Evolutionary conservation across 768 basidiomycete species (phyloP).

Genomic region (Leccinum uliginosum): DNA sequence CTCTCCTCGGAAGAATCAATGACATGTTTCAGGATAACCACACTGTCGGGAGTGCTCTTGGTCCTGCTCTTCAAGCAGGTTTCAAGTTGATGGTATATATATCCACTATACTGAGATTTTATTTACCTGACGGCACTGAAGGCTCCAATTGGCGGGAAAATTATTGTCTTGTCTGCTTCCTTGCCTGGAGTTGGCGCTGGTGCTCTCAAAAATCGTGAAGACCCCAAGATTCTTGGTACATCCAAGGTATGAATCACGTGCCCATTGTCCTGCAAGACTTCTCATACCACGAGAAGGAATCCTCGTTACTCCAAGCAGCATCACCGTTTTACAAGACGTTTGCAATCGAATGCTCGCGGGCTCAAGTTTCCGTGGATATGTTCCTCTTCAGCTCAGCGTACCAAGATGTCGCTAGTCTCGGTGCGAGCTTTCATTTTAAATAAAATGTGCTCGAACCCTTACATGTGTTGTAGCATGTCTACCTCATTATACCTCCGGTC

Average conservation of each 20-base stretch:
- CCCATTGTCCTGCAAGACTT: background rate
- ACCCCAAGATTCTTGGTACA: conserved; percentile 93
- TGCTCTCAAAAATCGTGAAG: conserved; percentile 92
- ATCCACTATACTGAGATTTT: background rate
- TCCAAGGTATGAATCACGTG: conserved; percentile 57
- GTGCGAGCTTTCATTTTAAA: conserved; percentile 34
- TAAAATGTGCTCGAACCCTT: background rate
- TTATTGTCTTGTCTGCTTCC: conserved; percentile 79
- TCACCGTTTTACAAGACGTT: conserved; percentile 97
- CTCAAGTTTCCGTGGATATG: conserved; percentile 98
- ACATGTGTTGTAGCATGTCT: conserved; percentile 58
- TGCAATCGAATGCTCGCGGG: conserved; percentile 95
- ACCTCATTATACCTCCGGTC: conserved; percentile 96
- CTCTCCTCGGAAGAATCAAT: conserved; percentile 74
- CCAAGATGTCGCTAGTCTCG: conserved; percentile 92
- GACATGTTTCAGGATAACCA: conserved; percentile 99
- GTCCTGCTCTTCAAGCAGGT: conserved; percentile 92
- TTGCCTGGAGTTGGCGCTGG: conserved; percentile 88
- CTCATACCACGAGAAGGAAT: conserved; percentile 55
- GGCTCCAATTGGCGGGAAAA: conserved; percentile 93
- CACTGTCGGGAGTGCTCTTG: conserved; percentile 88
- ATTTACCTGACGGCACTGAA: conserved; percentile 27
- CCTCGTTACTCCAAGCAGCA: conserved; percentile 86
- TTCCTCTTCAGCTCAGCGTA: conserved; percentile 94
- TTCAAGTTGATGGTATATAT: conserved; percentile 84